Evolutionary conservation across 805 yeast species (phyloP), one percentile per base, ranked within the genome.

Genomic region (Helenozyma baotianmanensis): DNA sequence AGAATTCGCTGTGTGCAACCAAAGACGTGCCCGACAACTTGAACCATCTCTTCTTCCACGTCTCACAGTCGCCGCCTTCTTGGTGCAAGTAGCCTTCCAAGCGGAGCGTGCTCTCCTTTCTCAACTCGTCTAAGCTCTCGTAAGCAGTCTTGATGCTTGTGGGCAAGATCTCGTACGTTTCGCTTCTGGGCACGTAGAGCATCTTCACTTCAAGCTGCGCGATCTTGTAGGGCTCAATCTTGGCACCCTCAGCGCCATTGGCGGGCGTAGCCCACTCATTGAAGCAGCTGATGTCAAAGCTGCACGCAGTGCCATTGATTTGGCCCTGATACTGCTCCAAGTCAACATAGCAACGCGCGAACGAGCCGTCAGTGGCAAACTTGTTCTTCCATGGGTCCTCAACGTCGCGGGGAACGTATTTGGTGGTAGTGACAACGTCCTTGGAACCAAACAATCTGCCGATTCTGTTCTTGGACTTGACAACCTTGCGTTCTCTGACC

Each of bases 341-440:
- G 28, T 72, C 72, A 33, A 89, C 65, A 45, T 81, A 78, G 33
- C 83, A 74, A 48, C 90, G 71, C 7, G 87, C 96, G 68, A 85
- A 88, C 23, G 96, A 85, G 2, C 97, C 97, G 55, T 87, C 94
- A 21, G 70, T 68, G 2, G 97, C 96, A 42, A 87, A 71, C 35
- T 74, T 61, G 21, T 65, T 56, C 21, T 72, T 74, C 82, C 90
- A 74, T 2, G 70, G 60, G 60, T 83, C 94, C 4, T 58, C 56
- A 1, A 71, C 64, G 21, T 72, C 68, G 39, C 66, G 65, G 2
- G 78, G 68, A 5, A 78, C 72, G 39, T 68, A 74, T 42, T 62
- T 75, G 32, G 76, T 74, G 2, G 73, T 64, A 3, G 70, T 66
- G 25, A 74, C 49, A 10, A 66, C 47, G 27, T 72, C 73, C 46